Conservation (phyloP, 2,329 filamentous ascomycete genomes). For the Alternaria gansuensis region DNA sequence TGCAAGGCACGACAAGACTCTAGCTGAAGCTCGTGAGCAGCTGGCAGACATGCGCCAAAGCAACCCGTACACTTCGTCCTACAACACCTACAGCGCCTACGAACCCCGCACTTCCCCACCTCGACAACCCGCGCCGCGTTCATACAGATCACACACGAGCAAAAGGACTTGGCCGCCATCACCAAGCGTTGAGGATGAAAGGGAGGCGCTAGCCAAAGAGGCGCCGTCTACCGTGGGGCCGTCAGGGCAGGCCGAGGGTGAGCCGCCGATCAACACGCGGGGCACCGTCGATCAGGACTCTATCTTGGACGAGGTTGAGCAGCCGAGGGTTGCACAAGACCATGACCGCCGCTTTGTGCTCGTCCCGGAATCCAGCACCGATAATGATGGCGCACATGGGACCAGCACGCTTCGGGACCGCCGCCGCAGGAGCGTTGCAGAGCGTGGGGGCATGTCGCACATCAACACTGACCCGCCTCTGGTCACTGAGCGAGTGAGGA, state of each 20-base stretch:
- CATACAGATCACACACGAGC: conserved; percentile 31
- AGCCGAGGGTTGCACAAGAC: conserved; percentile 40
- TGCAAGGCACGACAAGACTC: conserved; percentile 28
- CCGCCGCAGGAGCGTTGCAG: conserved; percentile 46
- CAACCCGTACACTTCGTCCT: conserved; percentile 32
- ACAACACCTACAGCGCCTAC: conserved; percentile 41
- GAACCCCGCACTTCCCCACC: conserved; percentile 45
- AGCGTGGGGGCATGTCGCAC: conserved; percentile 47
- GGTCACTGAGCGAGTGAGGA: conserved; percentile 54
- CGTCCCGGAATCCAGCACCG: conserved; percentile 51
- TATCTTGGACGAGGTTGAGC: conserved; percentile 69
- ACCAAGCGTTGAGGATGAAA: conserved; percentile 75
- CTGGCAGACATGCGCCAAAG: conserved; percentile 39
- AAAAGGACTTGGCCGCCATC: conserved; percentile 63
- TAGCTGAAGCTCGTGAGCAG: conserved; percentile 29
- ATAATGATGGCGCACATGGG: conserved; percentile 14
- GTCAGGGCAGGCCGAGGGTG: conserved; percentile 51
- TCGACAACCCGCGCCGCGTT: conserved; percentile 26
- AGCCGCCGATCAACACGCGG: conserved; percentile 67
- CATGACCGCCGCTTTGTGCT: conserved; percentile 73
- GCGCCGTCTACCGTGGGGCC: conserved; percentile 52
- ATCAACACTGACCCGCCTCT: conserved; percentile 54
- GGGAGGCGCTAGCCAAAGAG: conserved; percentile 69
- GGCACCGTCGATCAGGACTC: conserved; percentile 75
- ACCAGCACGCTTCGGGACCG: conserved; percentile 21